Percentiles rank a stretch among this genome's conserved stretches.
phyloP scores from a whole-genome alignment of 805 yeast species.

The Torulaspora indica region DNA sequence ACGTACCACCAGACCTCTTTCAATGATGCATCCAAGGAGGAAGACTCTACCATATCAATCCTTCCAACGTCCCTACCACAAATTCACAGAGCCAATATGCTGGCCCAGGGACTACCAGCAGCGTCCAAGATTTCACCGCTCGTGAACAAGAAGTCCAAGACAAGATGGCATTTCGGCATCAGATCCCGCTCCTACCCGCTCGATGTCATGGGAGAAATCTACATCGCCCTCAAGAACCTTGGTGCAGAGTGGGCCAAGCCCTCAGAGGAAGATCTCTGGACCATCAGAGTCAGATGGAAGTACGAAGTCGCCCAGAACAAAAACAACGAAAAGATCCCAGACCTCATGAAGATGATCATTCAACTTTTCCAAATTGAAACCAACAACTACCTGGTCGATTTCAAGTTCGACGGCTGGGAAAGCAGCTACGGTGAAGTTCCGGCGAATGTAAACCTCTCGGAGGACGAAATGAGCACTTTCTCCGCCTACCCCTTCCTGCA shows the following conservation, averaged over 20 bases:
- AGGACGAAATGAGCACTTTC: conserved; percentile 80
- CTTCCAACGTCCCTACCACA: conserved; percentile 92
- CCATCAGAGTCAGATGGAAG: conserved; percentile 91
- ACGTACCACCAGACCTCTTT: conserved; percentile 34
- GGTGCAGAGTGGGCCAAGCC: conserved; percentile 99
- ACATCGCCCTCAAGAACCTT: conserved; percentile 83
- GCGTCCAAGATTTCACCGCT: conserved; percentile 48
- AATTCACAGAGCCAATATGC: conserved; percentile 90
- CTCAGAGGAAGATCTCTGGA: conserved; percentile 92
- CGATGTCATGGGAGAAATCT: conserved; percentile 98
- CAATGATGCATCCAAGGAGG: conserved; percentile 32
- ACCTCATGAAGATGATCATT: conserved; percentile 93
- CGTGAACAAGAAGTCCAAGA: conserved; percentile 77
- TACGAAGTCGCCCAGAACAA: conserved; percentile 46
- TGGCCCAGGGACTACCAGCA: conserved; percentile 51
- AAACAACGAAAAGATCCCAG: conserved; percentile 47
- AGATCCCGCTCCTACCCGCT: conserved; percentile 92
- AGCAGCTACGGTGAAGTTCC: conserved; percentile 38
- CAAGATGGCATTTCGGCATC: conserved; percentile 98
- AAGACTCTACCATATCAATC: conserved; percentile 78
- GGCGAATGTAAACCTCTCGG: conserved; percentile 32
- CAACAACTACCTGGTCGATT: conserved; percentile 91
- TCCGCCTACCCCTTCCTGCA: conserved; percentile 94
- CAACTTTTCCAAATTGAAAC: conserved; percentile 95
- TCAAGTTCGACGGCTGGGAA: conserved; percentile 98